Percentiles rank a stretch among this genome's conserved stretches.
These are phyloP conservation scores for Magnusiomyces suaveolens DNA, from an alignment of 1,139 yeast genomes.

Conservation along the genomic window DNA sequence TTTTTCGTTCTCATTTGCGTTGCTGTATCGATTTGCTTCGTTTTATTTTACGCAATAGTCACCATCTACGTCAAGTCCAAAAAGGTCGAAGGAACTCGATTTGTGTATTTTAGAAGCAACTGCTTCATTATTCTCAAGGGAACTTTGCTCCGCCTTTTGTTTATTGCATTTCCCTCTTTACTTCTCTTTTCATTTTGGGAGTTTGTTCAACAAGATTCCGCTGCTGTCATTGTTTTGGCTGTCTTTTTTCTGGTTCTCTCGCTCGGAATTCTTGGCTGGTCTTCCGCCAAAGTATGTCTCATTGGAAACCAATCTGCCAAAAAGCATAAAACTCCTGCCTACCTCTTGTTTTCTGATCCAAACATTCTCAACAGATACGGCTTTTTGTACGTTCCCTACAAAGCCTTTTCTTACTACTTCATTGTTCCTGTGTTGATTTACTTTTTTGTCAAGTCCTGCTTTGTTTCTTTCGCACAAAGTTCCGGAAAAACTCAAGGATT, in stretches of 20 bases:
- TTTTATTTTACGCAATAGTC: slow-evolving; percentile 17
- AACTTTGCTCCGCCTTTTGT: slow-evolving; percentile 65
- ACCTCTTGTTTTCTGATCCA: slow-evolving; percentile 74
- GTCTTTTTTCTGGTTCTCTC: slow-evolving; percentile 54
- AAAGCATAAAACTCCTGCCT: slow-evolving; percentile 82
- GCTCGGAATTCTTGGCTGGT: slow-evolving; percentile 56
- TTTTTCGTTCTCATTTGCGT: slow-evolving; percentile 63
- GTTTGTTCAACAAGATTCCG: slow-evolving; percentile 72
- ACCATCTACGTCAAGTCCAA: slow-evolving; percentile 15
- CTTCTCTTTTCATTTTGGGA: slow-evolving; percentile 82
- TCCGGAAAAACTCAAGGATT: slow-evolving; percentile 76
- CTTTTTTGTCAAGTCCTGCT: slow-evolving; percentile 61
- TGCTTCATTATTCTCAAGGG: slow-evolving; percentile 81
- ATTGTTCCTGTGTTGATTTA: slow-evolving; percentile 55
- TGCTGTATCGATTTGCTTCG: slow-evolving; percentile 25
- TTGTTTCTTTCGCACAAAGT: slow-evolving; percentile 76
- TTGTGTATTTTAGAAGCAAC: slow-evolving; percentile 55
- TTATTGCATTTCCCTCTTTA: slow-evolving; percentile 53
- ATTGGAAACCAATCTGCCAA: slow-evolving; percentile 64
- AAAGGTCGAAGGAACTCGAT: slow-evolving; percentile 23
- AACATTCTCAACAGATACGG: slow-evolving; percentile 78
- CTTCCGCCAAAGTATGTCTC: slow-evolving; percentile 55
- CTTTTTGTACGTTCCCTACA: slow-evolving; percentile 78
- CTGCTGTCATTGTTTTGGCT: slow-evolving; percentile 76
- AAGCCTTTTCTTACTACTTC: slow-evolving; percentile 79